Evolutionary conservation across 2,329 filamentous ascomycete genomes (phyloP).

Genomic region (Fusarium sp.): DNA sequence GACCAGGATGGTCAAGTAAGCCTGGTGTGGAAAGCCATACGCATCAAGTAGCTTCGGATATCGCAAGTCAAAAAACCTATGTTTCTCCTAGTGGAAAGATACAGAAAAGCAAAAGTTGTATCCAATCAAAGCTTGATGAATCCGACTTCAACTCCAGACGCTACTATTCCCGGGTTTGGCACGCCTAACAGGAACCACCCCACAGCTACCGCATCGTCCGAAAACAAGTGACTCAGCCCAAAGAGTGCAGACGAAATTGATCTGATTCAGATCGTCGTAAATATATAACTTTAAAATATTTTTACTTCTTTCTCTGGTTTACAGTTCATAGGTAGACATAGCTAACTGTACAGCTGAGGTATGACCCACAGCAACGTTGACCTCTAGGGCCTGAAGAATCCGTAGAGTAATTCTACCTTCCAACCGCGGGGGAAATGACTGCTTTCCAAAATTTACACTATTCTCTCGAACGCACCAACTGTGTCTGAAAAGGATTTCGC

Average conservation of each 20-base stretch:
- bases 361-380: slow-evolving; percentile 21
- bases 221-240: slow-evolving; percentile 5
- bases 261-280: neutral
- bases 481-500: slow-evolving; percentile 1
- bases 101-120: neutral
- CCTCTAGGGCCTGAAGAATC: slow-evolving; percentile 20
- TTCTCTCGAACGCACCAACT: slow-evolving; percentile 3
- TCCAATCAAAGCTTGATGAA: slow-evolving; percentile 20
- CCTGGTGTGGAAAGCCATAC: too few species aligned
- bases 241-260: neutral
- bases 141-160: slow-evolving; percentile 9
- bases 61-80: too few species aligned
- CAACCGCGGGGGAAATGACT: neutral
- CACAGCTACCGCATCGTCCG: slow-evolving; percentile 3
- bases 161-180: slow-evolving; percentile 4
- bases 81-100: neutral
- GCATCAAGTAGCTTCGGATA: too few species aligned
- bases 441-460: slow-evolving; percentile 2
- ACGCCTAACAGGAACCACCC: neutral
- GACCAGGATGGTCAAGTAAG: too few species aligned
- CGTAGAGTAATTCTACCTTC: slow-evolving; percentile 1
- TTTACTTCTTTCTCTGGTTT: slow-evolving; percentile 3
- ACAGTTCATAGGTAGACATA: neutral
- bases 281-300: neutral
- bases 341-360: slow-evolving; percentile 6